Percentiles rank a stretch among this genome's conserved stretches.
These are phyloP conservation scores for Paracoccidioides lutzii DNA, from an alignment of 2,329 filamentous ascomycete species.

Conservation along the genomic window DNA sequence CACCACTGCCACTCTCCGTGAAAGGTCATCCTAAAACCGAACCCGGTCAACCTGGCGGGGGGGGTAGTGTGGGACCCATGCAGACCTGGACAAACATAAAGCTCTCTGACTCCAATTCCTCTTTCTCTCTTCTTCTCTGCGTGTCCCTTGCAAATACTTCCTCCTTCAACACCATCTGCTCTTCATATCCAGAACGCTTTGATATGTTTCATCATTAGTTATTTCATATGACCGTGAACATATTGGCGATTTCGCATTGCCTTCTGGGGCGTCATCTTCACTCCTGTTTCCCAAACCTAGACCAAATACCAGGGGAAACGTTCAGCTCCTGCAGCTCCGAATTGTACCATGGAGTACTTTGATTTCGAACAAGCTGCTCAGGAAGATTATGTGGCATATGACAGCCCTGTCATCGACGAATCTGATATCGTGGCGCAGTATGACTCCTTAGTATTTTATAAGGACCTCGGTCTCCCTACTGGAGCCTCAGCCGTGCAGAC, in stretches of 20 bases:
- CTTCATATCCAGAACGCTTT: no score
- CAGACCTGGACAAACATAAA: neutral
- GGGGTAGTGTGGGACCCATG: neutral
- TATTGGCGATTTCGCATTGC: no score
- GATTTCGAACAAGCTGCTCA: conserved; percentile 35
- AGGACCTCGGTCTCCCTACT: conserved; percentile 29
- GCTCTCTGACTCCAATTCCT: neutral
- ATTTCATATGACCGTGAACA: no score
- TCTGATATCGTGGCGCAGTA: conserved; percentile 25
- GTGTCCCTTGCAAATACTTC: neutral
- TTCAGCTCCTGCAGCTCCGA: no score
- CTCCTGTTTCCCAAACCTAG: neutral
- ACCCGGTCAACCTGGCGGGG: neutral
- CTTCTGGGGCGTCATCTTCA: no score
- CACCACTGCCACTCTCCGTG: no score
- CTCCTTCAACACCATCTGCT: neutral
- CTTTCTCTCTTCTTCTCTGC: neutral
- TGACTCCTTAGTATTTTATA: conserved; percentile 31
- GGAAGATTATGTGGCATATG: conserved; percentile 29
- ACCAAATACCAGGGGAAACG: neutral
- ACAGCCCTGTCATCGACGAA: conserved; percentile 27
- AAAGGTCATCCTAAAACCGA: neutral
- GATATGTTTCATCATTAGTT: neutral
- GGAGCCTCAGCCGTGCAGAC: conserved; percentile 14
- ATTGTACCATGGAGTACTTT: conserved; percentile 33